Evolutionary conservation across 495 filamentous ascomycete genomes (phyloP), one percentile per base, ranked within the genome.

Genomic region (Daldinia bambusicola): DNA sequence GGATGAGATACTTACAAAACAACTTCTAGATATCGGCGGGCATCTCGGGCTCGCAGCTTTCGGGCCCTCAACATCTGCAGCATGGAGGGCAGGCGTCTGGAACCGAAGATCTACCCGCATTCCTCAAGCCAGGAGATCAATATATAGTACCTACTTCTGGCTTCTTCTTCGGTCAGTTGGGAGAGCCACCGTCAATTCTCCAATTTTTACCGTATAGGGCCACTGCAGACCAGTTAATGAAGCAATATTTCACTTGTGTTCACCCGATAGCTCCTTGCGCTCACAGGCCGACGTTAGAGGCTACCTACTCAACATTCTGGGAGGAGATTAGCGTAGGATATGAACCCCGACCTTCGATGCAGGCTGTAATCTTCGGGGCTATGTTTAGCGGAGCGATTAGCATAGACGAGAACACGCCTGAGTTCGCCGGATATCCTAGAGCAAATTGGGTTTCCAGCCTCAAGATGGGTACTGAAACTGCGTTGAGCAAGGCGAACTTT

Each of bases 311-410:
- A 13, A 72, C 76, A 6, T 90, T 93, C 61, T 91, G 89, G 88
- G 84, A 86, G 5, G 82, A 88, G 38, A 79, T 92, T 32, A 73
- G 72, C 38, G 66, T 76, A 12, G 82, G 83, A 9, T 81, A 84
- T 22, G 89, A 90, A 75, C 90, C 90, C 13, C 75, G 84, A 5
- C 74, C 81, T n/a, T 90, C 90, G 1, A 80, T 87, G 38, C 88
- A 91, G 76, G 90, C 91, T 0, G 79, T 92, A 6, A 81, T 92
- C 5, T 89, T 90, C 74, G 88, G 88, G 0, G 86, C 86, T 30
- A 82, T 91, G 76, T 89, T 93, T 71, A 89, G 88, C 7, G 90
- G 88, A 2, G 84, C 86, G 50, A 83, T 93, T 43, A 91, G 89
- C 69, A 82, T 91, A 78, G 79, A 85, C 36, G 84, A 88, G 45